Base-by-base conservation (phyloP, 768 basidiomycete genomes). In the Auricularia sp. region DNA sequence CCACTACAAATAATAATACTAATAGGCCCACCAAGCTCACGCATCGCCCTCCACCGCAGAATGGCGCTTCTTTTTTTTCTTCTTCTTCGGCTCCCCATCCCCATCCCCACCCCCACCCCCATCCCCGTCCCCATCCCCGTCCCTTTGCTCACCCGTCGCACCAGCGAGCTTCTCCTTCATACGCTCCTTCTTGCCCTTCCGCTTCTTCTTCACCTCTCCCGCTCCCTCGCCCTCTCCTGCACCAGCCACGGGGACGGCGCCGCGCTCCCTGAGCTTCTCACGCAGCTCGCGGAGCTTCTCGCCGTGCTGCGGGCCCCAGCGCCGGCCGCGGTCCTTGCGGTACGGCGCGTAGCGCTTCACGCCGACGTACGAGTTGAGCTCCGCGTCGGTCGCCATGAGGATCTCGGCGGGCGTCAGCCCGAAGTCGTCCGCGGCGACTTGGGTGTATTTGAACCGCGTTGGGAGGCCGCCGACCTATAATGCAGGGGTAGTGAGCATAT, bases 341-440 rank as follows among this genome's bases (percentile, higher is more conserved):
- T 98, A 98, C 5, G 97, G 92, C 16, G 96, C 97, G 68, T 92
- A 82, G 74, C 90, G 89, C 77, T 92, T 96, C 70, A 98, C 79
- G 54, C 89, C 84, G 76, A 96, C 83, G 75, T 93, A 93, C 65
- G 90, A 82, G 76, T 98, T 99, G 61, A 99, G 82, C 72, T 99
- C 97, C 64, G 85, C 80, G 75, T 99, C 96, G 3, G 88, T 92
- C 5, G 96, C 94, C 71, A 92, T 82, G 33, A 99, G 81, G 67
- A 98, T 92, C 70, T 99, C 95, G 3, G 81, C 85, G 0, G 96
- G 85, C 1, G 86, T 83, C 51, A 99, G 84, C 1, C 83, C 85
- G 75, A 82, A 95, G 37, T 73, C 74, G 66, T 88, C 80, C 0
- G 85, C 71, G 54, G 85, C 75, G 39, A 89, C 84, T 54, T 86